Evolutionary conservation across 257 asterid genomes (phyloP).

Genomic region (Buddleja alternifolia): DNA sequence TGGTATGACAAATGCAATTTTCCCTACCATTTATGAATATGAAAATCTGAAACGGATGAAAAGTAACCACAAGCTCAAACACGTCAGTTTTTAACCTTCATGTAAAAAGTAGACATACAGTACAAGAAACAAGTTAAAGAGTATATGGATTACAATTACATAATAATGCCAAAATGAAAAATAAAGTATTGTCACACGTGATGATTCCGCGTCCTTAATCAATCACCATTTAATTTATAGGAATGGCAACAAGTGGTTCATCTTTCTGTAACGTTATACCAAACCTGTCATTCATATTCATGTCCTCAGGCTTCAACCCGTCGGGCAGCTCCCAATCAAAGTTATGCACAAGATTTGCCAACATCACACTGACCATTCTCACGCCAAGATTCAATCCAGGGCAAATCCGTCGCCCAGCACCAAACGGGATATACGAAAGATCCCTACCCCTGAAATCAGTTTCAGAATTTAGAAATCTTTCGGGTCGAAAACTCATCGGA

Average conservation of each 20-base stretch:
- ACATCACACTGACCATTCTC: slow-evolving; percentile 27
- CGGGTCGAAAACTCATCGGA: slow-evolving; percentile 35
- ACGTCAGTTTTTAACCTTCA: too few relatives aligned
- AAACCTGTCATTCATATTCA: slow-evolving; percentile 25
- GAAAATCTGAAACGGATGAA: too few relatives aligned
- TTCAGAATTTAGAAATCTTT: slow-evolving; percentile 34
- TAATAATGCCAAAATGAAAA: too few relatives aligned
- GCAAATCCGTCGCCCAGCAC: slow-evolving; percentile 32
- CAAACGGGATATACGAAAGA: slow-evolving; percentile 31
- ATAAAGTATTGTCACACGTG: too few relatives aligned
- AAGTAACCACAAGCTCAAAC: too few relatives aligned
- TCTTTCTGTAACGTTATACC: slow-evolving; percentile 28
- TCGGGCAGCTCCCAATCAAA: slow-evolving; percentile 28
- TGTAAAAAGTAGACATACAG: too few relatives aligned
- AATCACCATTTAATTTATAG: not conserved
- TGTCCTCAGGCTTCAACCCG: slow-evolving; percentile 21
- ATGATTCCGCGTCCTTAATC: too few relatives aligned
- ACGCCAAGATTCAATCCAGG: slow-evolving; percentile 30
- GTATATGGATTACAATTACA: too few relatives aligned
- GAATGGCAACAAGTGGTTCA: slow-evolving; percentile 28
- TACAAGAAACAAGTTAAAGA: too few relatives aligned
- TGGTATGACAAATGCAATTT: too few relatives aligned
- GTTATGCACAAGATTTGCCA: slow-evolving; percentile 29
- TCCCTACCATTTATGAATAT: too few relatives aligned
- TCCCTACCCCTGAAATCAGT: slow-evolving; percentile 34